Base-by-base conservation (phyloP, 2,329 filamentous ascomycete genomes). In the Salinomyces thailandicus region DNA sequence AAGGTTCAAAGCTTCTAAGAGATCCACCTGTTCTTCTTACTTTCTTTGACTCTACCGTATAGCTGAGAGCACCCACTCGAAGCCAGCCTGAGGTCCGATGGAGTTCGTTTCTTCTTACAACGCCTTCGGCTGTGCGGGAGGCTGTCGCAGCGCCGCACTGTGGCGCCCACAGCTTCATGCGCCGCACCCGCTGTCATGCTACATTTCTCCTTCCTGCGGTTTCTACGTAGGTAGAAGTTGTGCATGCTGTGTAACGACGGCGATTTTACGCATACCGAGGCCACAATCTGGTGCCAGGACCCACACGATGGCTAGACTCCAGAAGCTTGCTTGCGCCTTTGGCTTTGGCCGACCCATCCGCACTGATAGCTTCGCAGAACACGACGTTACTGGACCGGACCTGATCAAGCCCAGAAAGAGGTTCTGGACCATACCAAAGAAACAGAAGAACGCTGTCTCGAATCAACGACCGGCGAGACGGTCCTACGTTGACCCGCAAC, bases 261-360 rank as follows among this genome's bases (percentile, higher is more conserved):
- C 22, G n/a, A 26, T 26, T n/a, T 9, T 26, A 9, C 9, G 22
- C 9, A 26, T n/a, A 8, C 20, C 22, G 22, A n/a, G 22, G n/a
- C n/a, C 22, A 2, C 22, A 26, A 2, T 26, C 22, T 26, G 22
- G 22, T n/a, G 19, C 27, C 4, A 31, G n/a, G n/a, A n/a, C n/a
- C n/a, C n/a, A 13, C 24, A 14, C n/a, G 17, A 38, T 38, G 36
- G 26, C 20, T 3, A 15, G 11, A 5, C 29, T 38, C 9, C 27
- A 38, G 36, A 33, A 33, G 18, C 15, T 38, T 12, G 18, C 16
- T 20, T 33, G 18, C 36, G 33, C 9, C 8, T 28, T 38, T 16
- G 4, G 29, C 7, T 13, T 38, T 5, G 22, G 15, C 29, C 33
- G 22, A 18, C 8, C 27, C 11, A 9, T 8, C 11, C 3, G 11